Base-by-base conservation (phyloP, 2,329 filamentous ascomycete genomes). In the Colletotrichum costaricense region DNA sequence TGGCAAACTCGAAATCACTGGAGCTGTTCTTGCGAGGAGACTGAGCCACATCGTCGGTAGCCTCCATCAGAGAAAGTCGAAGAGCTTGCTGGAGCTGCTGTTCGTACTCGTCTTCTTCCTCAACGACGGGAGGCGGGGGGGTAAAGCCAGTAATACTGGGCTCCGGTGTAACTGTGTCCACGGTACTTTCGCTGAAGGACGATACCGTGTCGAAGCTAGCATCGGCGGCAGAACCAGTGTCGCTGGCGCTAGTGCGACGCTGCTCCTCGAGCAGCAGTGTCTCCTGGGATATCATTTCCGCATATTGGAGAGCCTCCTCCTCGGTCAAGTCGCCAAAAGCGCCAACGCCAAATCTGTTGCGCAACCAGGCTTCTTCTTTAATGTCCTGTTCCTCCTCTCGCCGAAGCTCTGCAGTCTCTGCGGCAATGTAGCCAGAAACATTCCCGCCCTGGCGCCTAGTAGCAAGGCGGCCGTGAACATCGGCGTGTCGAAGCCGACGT, bases 261-360 rank as follows among this genome's bases (percentile, higher is more conserved):
- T 88, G 86, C 80, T 91, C 88, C 33, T 92, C 90, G n/a, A 83
- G 77, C 49, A 86, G 80, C 71, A 88, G 91, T 0, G 88, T 82
- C 78, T 93, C 91, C 74, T 91, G 86, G 0, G 91, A 93, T 7
- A 93, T 84, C 86, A 93, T 90, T 78, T 91, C 89, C 0, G 90
- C 91, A 76, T 93, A 93, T 42, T 84, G 86, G 24, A 93, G 75
- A 22, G 91, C 89, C 78, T 93, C 91, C 77, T 93, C 90, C 75
- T 93, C 91, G 2, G 87, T 92, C 74, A 93, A 80, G 33, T 91
- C 90, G 3, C 86, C 89, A 1, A 98, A 83, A 0, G 82, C 81
- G 42, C 95, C 94, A 2, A 97, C 91, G 6, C 97, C 97, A 78
- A 98, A 99, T 46, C 96, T 91, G 35, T 90, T 92, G 46, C 91